These are phyloP conservation scores for Aspergillus caelatus DNA, from an alignment of 2,329 filamentous ascomycete species.

Conservation along the genomic window DNA sequence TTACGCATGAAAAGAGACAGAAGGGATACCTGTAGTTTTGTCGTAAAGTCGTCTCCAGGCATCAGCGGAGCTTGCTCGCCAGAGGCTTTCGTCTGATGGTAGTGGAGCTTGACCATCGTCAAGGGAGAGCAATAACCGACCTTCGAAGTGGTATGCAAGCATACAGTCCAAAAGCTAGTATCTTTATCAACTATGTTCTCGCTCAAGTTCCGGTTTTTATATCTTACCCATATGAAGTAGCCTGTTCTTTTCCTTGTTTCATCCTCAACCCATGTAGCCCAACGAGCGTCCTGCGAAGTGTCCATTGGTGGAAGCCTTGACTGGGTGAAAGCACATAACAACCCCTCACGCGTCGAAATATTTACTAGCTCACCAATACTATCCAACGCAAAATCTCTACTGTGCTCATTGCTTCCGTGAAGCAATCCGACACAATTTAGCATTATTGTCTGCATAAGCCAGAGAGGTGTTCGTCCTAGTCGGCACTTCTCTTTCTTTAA, in stretches of 20 bases:
- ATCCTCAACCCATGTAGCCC: conserved; percentile 41
- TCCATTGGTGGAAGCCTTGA: conserved; percentile 7
- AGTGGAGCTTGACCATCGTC: conserved; percentile 45
- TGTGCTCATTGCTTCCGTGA: conserved; percentile 28
- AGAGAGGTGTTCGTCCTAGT: conserved; percentile 22
- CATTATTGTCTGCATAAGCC: conserved; percentile 33
- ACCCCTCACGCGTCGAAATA: conserved; percentile 23
- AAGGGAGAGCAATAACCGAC: conserved; percentile 38
- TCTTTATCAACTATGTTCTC: conserved; percentile 8
- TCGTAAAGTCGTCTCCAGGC: conserved; percentile 35
- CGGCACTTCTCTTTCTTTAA: conserved; percentile 31
- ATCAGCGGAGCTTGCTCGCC: conserved; percentile 41
- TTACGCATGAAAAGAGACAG: background rate
- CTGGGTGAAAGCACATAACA: conserved; percentile 24
- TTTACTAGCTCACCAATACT: conserved; percentile 34
- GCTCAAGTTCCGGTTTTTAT: conserved; percentile 1
- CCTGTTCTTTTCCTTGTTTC: conserved; percentile 44
- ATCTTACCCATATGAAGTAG: conserved; percentile 48
- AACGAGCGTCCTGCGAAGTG: conserved; percentile 23
- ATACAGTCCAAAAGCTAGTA: conserved; percentile 47
- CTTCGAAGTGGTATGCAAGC: conserved; percentile 42
- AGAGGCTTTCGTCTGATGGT: conserved; percentile 45
- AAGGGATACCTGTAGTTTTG: conserved; percentile 23
- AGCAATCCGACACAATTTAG: conserved; percentile 39
- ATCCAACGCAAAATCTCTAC: conserved; percentile 27